phyloP scores from a whole-genome alignment of 140 eudicot species.

The Stevia rebaudiana region DNA sequence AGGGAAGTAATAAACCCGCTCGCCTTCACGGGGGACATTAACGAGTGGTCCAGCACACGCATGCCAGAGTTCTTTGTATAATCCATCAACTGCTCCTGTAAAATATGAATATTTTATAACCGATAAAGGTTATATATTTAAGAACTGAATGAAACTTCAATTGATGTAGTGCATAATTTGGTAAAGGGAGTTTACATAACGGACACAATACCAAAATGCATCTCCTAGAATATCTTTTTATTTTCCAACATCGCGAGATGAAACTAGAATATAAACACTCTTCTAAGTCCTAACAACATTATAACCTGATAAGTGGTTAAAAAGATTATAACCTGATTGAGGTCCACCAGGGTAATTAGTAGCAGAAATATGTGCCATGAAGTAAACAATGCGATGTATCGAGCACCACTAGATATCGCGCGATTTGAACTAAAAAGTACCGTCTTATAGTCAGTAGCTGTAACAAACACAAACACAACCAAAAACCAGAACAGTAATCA shows the following conservation, averaged over 20 bases:
- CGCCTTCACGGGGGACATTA: constrained; percentile 85
- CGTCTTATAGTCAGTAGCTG: constrained; percentile 1
- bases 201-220: background rate
- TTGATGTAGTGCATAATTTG: background rate
- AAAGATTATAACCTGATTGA: constrained; percentile 42
- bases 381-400: constrained; percentile 4
- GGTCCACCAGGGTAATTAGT: constrained; percentile 34
- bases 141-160: background rate
- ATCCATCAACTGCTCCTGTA: constrained; percentile 36
- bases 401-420: background rate
- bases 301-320: no score
- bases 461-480: constrained; percentile 4
- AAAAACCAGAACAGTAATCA: constrained; percentile 1
- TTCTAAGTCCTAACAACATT: no score
- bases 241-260: background rate
- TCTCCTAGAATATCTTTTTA: background rate
- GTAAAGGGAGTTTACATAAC: background rate
- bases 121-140: background rate
- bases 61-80: constrained; percentile 91
- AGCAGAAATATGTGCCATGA: constrained; percentile 43
- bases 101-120: constrained; percentile 1
- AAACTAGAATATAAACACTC: background rate
- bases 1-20: constrained; percentile 83
- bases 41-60: constrained; percentile 98
- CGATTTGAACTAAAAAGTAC: background rate